Evolutionary conservation across 1,284 basidiomycete species (phyloP).

Genomic region (Pholiota adiposa): DNA sequence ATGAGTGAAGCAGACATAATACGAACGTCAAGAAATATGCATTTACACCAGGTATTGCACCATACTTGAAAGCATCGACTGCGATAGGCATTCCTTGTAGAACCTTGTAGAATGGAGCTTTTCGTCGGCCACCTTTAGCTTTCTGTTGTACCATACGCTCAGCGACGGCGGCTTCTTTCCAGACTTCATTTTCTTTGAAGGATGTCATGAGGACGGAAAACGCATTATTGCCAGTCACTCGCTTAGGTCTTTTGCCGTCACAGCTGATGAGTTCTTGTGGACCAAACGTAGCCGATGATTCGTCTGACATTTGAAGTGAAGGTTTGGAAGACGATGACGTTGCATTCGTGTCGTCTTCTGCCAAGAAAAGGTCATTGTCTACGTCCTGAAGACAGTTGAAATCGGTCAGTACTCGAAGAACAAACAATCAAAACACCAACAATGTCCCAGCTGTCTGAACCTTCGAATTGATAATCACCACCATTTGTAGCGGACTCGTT

Average conservation of each 20-base stretch:
- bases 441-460: background rate
- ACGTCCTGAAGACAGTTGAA: background rate
- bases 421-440: background rate
- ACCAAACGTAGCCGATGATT: background rate
- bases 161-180: slow-evolving; percentile 75
- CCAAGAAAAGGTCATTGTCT: background rate
- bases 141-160: slow-evolving; percentile 55
- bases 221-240: slow-evolving; percentile 39
- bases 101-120: slow-evolving; percentile 95
- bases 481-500: too few relatives aligned
- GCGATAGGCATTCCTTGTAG: slow-evolving; percentile 97
- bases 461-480: background rate
- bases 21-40: slow-evolving; percentile 86
- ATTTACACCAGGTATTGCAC: slow-evolving; percentile 83
- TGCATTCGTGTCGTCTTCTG: background rate
- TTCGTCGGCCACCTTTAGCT: slow-evolving; percentile 62
- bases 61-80: slow-evolving; percentile 95
- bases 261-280: background rate
- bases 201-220: slow-evolving; percentile 87
- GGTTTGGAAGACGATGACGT: background rate
- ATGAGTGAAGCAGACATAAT: slow-evolving; percentile 9
- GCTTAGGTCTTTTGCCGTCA: slow-evolving; percentile 3
- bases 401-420: background rate
- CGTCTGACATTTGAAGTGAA: background rate
- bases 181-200: slow-evolving; percentile 78